A percentile compares a stretch with the other conserved stretches of the same genome.
phyloP scores from a whole-genome alignment of 495 filamentous ascomycete genomes.

The Aspergillus nidulans region DNA sequence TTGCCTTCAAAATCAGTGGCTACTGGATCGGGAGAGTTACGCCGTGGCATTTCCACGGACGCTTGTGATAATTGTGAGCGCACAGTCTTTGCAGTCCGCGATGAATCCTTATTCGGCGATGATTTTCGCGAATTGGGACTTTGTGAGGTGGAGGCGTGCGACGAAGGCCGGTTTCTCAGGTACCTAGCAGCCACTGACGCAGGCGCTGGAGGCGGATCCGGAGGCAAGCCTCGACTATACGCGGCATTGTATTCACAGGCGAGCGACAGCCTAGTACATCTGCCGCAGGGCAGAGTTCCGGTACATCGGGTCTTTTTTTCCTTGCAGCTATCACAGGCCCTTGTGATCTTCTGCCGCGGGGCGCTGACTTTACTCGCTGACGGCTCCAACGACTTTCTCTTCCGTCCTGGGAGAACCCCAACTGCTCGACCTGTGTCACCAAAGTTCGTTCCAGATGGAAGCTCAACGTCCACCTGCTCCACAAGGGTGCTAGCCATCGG shows the following conservation, averaged over 20 bases:
- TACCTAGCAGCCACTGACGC: constrained; percentile 12
- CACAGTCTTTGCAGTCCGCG: not conserved
- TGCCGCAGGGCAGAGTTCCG: constrained; percentile 40
- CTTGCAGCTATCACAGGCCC: constrained; percentile 48
- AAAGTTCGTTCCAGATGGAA: constrained; percentile 2
- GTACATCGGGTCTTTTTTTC: constrained; percentile 44
- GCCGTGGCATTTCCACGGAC: constrained; percentile 20
- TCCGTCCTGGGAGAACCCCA: constrained; percentile 14
- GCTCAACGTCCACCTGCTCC: constrained; percentile 14
- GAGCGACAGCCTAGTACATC: constrained; percentile 37
- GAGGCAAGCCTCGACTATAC: constrained; percentile 42
- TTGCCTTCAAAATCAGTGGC: constrained; percentile 46
- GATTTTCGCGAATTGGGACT: constrained; percentile 14
- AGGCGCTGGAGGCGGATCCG: constrained; percentile 33
- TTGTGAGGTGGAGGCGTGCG: constrained; percentile 7
- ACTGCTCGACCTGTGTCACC: not conserved
- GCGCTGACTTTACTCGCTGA: constrained; percentile 19
- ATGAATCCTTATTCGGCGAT: constrained; percentile 1
- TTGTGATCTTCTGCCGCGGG: constrained; percentile 40
- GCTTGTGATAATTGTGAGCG: constrained; percentile 5
- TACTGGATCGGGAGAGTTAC: constrained; percentile 41
- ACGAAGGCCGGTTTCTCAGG: constrained; percentile 1
- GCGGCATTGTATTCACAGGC: constrained; percentile 42
- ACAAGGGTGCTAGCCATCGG: constrained; percentile 21
- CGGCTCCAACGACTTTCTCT: constrained; percentile 31